phyloP scores from a whole-genome alignment of 2,329 filamentous ascomycete genomes.

The Talaromyces sp. region DNA sequence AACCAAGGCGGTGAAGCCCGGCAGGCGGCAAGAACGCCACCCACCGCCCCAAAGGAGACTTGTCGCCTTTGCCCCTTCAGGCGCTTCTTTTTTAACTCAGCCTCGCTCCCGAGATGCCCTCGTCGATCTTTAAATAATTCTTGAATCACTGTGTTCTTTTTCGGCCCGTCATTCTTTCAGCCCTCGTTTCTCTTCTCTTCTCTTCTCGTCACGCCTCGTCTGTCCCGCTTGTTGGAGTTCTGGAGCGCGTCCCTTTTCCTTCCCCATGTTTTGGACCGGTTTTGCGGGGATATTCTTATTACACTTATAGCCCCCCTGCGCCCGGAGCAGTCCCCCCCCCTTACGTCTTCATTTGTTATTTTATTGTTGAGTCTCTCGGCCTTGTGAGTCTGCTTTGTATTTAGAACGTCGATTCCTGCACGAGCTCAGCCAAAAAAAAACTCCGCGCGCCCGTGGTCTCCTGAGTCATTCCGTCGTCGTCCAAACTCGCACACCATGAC shows the following conservation, averaged over 20 bases:
- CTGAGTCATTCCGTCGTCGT: background rate
- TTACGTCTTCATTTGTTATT: conserved; percentile 8
- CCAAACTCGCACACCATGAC: conserved; percentile 5
- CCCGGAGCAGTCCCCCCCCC: conserved; percentile 10
- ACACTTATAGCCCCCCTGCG: conserved; percentile 6
- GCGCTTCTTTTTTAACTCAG: background rate
- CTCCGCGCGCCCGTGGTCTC: background rate
- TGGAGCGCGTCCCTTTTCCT: conserved; percentile 12
- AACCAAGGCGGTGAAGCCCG: background rate
- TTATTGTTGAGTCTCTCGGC: background rate
- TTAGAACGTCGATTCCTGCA: conserved; percentile 6
- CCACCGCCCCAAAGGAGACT: background rate
- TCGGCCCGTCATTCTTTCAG: background rate
- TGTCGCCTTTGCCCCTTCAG: background rate
- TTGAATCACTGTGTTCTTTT: background rate
- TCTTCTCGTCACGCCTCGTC: background rate
- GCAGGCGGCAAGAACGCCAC: background rate
- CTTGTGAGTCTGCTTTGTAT: background rate
- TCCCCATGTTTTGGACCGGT: conserved; percentile 13
- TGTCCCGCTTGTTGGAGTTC: conserved; percentile 10
- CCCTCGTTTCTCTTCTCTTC: background rate
- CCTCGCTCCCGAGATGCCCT: background rate
- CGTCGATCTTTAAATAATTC: background rate
- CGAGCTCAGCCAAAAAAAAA: conserved; percentile 4
- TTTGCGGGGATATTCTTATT: conserved; percentile 7